Conservation (phyloP, 1,284 basidiomycete genomes). For the Neotropicomus parvogracilis region DNA sequence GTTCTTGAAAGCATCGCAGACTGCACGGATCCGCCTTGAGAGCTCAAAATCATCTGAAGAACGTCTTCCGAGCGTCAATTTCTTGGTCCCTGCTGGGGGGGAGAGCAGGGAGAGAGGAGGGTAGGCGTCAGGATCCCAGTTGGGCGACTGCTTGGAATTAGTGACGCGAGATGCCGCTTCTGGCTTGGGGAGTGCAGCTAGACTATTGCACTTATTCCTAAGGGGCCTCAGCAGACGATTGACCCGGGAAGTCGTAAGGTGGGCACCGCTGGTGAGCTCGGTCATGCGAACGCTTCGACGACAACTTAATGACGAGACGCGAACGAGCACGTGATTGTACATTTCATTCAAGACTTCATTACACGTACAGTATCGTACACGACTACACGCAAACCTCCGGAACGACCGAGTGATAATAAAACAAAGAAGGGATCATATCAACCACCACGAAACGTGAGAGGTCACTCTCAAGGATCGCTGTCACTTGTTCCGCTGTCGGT, state of each 20-base stretch:
- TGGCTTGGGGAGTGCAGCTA: conserved; percentile 31
- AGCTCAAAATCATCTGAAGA: conserved; percentile 40
- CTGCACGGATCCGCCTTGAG: conserved; percentile 46
- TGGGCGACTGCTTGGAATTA: conserved; percentile 18
- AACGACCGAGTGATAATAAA: conserved; percentile 7
- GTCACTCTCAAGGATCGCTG: conserved; percentile 41
- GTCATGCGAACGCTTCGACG: no score
- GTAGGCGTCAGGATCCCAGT: conserved; percentile 22
- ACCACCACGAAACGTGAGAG: neutral
- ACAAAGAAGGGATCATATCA: neutral
- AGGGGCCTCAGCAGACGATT: conserved; percentile 53
- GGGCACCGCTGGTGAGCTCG: conserved; percentile 14
- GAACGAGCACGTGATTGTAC: conserved; percentile 20
- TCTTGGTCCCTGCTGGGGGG: conserved; percentile 36
- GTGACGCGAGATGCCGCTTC: conserved; percentile 10
- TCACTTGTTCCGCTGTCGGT: conserved; percentile 81
- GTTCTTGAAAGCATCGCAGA: conserved; percentile 53
- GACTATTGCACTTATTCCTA: conserved; percentile 46
- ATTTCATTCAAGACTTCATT: neutral
- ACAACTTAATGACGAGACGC: conserved; percentile 6
- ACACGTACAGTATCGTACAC: conserved; percentile 7
- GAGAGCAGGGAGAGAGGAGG: conserved; percentile 41
- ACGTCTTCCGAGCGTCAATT: conserved; percentile 37
- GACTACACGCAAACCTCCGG: no score
- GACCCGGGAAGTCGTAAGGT: conserved; percentile 44